phyloP scores from a whole-genome alignment of 1,139 yeast species.

The Torulaspora pretoriensis region DNA sequence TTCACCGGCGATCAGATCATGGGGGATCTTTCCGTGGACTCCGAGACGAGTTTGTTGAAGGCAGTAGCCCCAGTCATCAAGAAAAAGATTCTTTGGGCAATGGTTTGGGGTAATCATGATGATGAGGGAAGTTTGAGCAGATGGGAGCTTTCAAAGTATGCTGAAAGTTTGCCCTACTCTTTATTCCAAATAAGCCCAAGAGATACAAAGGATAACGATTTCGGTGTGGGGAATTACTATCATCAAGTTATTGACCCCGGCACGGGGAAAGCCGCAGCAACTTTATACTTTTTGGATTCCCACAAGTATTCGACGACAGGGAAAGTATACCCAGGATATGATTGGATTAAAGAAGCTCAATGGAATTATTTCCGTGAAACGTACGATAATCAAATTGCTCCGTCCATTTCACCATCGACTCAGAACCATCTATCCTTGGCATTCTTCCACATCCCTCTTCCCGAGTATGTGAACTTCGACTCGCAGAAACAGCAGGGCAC shows the following conservation, averaged over 20 bases:
- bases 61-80: slow-evolving; percentile 67
- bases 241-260: slow-evolving; percentile 36
- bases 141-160: slow-evolving; percentile 54
- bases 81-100: slow-evolving; percentile 72
- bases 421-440: slow-evolving; percentile 66
- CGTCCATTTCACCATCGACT: slow-evolving; percentile 26
- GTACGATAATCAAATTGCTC: slow-evolving; percentile 28
- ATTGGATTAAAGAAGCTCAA: slow-evolving; percentile 77
- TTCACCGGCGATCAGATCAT: slow-evolving; percentile 83
- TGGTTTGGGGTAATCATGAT: slow-evolving; percentile 66
- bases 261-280: slow-evolving; percentile 46
- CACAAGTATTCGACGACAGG: slow-evolving; percentile 67
- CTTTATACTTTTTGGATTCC: slow-evolving; percentile 75
- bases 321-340: slow-evolving; percentile 72
- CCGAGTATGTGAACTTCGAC: slow-evolving; percentile 59
- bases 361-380: slow-evolving; percentile 53
- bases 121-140: slow-evolving; percentile 73
- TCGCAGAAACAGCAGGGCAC: slow-evolving; percentile 27
- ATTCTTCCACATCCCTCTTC: slow-evolving; percentile 88
- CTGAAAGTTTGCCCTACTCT: slow-evolving; percentile 61
- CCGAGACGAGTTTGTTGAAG: slow-evolving; percentile 72
- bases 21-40: slow-evolving; percentile 58
- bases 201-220: slow-evolving; percentile 41
- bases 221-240: slow-evolving; percentile 78
- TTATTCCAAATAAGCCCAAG: slow-evolving; percentile 59